These are phyloP conservation scores for Luvunga scandens DNA, from an alignment of 345 rosid genomes.

Conservation along the genomic window DNA sequence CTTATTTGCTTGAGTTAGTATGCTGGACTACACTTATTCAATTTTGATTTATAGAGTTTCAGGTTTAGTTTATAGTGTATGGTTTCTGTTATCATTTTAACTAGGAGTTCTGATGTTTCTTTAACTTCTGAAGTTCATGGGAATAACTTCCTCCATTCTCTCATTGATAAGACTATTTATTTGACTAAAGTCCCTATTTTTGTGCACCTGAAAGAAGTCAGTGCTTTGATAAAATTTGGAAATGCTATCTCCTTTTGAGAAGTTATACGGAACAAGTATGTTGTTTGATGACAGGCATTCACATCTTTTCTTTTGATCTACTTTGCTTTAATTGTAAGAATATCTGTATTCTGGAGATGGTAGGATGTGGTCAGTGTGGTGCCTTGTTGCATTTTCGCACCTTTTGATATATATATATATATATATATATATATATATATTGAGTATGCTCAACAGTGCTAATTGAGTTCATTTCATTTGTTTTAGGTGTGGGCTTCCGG, in stretches of 20 bases:
- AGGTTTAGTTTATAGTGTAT: neutral
- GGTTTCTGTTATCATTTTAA: neutral
- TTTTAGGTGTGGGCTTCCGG: slow-evolving; percentile 97
- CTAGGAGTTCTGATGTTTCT: neutral
- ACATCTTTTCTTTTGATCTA: neutral
- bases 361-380: neutral
- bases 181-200: neutral
- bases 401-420: no score
- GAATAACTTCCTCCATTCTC: neutral
- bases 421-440: no score
- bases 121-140: neutral
- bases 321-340: neutral
- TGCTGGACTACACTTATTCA: neutral
- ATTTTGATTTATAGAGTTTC: neutral
- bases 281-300: neutral
- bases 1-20: neutral
- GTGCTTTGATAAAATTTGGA: neutral
- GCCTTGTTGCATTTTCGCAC: neutral
- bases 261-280: neutral
- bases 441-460: neutral
- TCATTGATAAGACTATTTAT: neutral
- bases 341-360: neutral
- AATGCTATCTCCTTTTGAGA: neutral
- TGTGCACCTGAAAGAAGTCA: neutral
- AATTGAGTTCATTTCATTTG: slow-evolving; percentile 16